Evolutionary conservation across 192 early-diverging fungal species (phyloP).

Genomic region (Dissophora globulifera): DNA sequence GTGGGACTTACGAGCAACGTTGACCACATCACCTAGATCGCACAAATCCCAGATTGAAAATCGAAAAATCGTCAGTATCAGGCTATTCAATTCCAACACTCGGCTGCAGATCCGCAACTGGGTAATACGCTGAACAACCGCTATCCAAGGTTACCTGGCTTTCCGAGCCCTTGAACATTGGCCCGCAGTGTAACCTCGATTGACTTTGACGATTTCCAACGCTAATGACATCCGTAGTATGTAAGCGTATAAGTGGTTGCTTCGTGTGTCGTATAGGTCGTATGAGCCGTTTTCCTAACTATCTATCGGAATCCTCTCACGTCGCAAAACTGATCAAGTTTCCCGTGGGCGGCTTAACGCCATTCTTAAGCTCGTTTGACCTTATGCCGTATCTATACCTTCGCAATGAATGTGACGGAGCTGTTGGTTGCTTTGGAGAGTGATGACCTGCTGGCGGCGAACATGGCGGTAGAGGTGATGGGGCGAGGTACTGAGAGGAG

Average conservation of each 20-base stretch:
- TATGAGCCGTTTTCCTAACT: too few relatives aligned
- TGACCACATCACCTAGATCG: slow-evolving; percentile 44
- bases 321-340: not conserved
- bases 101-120: too few relatives aligned
- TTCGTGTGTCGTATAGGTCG: too few relatives aligned
- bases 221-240: slow-evolving; percentile 5
- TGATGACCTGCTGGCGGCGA: slow-evolving; percentile 39
- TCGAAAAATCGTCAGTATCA: not conserved
- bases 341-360: too few relatives aligned
- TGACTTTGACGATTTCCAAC: slow-evolving; percentile 50
- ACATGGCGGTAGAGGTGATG: slow-evolving; percentile 32
- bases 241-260: too few relatives aligned
- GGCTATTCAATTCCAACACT: too few relatives aligned
- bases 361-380: too few relatives aligned
- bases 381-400: slow-evolving; percentile 25
- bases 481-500: too few relatives aligned
- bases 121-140: not conserved
- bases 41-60: not conserved
- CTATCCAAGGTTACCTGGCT: slow-evolving; percentile 28
- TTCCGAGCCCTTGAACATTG: slow-evolving; percentile 51
- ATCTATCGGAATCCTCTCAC: too few relatives aligned
- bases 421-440: slow-evolving; percentile 18
- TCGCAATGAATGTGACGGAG: slow-evolving; percentile 35
- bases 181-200: slow-evolving; percentile 45
- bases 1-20: slow-evolving; percentile 45